Conservation (phyloP, 805 yeast genomes). For the Metschnikowia cerradonensis region DNA sequence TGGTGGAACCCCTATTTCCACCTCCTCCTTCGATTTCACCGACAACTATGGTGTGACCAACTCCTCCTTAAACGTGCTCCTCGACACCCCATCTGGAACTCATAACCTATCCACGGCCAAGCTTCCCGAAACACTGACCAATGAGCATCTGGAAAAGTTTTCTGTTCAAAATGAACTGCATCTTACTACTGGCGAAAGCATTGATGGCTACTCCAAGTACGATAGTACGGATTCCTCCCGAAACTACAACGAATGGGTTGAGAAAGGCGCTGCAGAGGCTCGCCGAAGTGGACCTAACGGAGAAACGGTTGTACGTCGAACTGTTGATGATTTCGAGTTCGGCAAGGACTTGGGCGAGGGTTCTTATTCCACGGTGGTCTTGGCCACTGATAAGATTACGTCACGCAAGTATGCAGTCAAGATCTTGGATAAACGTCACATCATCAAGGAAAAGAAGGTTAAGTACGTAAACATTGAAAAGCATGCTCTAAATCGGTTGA, state of each 20-base stretch:
- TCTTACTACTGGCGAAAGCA: constrained; percentile 8
- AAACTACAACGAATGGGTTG: constrained; percentile 27
- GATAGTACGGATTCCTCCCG: constrained; percentile 3
- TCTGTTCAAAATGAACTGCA: constrained; percentile 2
- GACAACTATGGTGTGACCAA: constrained; percentile 26
- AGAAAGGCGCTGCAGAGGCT: constrained; percentile 32
- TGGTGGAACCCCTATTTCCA: constrained; percentile 29
- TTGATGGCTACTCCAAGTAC: constrained; percentile 13
- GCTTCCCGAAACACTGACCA: constrained; percentile 1
- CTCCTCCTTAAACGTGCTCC: constrained; percentile 34
- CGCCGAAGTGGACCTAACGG: constrained; percentile 12
- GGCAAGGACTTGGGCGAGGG: constrained; percentile 44
- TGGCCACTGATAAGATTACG: constrained; percentile 49
- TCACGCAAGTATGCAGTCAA: constrained; percentile 67
- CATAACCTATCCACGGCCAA: constrained; percentile 13
- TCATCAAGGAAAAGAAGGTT: constrained; percentile 77
- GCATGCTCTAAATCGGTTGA: constrained; percentile 69
- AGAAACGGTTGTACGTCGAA: constrained; percentile 29
- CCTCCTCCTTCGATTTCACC: constrained; percentile 31
- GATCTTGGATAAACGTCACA: constrained; percentile 69
- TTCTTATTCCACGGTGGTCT: constrained; percentile 42
- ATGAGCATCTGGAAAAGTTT: constrained; percentile 1
- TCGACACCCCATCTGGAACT: constrained; percentile 25
- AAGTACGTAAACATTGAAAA: constrained; percentile 82
- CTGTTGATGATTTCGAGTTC: constrained; percentile 38